Percentiles rank a stretch among this genome's conserved stretches.
These are phyloP conservation scores for Xylaria sp. DNA, from an alignment of 2,329 filamentous ascomycete species.

Conservation along the genomic window DNA sequence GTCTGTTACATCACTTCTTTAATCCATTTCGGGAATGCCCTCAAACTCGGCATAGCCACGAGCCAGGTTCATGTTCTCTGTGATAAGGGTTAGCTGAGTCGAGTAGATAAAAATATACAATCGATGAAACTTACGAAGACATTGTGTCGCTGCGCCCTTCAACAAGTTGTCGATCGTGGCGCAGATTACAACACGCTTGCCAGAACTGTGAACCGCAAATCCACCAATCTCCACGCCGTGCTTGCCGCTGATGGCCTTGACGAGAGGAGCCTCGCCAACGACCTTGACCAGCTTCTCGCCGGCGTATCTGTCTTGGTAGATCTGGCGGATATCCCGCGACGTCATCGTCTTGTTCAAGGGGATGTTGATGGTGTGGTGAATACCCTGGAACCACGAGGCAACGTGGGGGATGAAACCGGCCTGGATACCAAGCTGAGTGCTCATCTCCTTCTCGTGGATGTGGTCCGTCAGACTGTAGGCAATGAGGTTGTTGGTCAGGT, in stretches of 20 bases:
- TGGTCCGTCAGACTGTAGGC: conserved; percentile 90
- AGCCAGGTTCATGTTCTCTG: conserved; percentile 43
- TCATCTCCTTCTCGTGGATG: conserved; percentile 91
- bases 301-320: conserved; percentile 94
- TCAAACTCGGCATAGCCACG: conserved; percentile 43
- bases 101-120: conserved; percentile 5
- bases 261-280: conserved; percentile 76
- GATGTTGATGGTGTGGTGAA: conserved; percentile 85
- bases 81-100: conserved; percentile 35
- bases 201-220: conserved; percentile 85
- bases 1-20: background rate
- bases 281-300: conserved; percentile 95
- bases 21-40: conserved; percentile 23
- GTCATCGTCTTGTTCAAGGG: conserved; percentile 82
- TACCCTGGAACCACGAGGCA: conserved; percentile 95
- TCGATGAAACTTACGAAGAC: conserved; percentile 48
- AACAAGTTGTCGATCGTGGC: conserved; percentile 90
- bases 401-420: conserved; percentile 82
- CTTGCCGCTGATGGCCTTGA: conserved; percentile 77
- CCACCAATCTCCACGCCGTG: conserved; percentile 92
- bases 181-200: conserved; percentile 90
- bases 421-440: conserved; percentile 63
- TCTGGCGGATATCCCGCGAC: conserved; percentile 82
- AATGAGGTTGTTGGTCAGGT: conserved; percentile 81
- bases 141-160: conserved; percentile 91